phyloP scores from a whole-genome alignment of 2,329 filamentous ascomycete genomes.

The Pseudomassariella vexata region DNA sequence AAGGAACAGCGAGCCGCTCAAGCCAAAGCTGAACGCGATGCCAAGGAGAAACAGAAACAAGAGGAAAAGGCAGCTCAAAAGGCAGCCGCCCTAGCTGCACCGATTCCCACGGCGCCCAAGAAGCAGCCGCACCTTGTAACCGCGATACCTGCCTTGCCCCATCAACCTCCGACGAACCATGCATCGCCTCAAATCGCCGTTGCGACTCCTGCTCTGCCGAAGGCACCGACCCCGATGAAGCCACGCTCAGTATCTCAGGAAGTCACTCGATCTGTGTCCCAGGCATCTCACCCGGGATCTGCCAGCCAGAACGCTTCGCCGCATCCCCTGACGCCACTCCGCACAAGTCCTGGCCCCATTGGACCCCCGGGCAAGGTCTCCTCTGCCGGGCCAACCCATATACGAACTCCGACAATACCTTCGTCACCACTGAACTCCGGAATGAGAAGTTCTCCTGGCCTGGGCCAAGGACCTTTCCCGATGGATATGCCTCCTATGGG shows the following conservation, averaged over 20 bases:
- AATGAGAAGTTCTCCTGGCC: constrained; percentile 52
- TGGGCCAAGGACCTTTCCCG: constrained; percentile 33
- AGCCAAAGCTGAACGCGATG: constrained; percentile 40
- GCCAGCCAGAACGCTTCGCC: constrained; percentile 54
- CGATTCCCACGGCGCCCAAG: constrained; percentile 31
- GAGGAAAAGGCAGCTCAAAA: constrained; percentile 38
- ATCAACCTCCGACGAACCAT: constrained; percentile 54
- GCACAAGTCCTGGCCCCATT: constrained; percentile 59
- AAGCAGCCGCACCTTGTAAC: constrained; percentile 36
- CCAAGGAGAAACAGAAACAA: constrained; percentile 39
- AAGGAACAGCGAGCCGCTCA: constrained; percentile 41
- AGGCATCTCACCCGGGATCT: constrained; percentile 58
- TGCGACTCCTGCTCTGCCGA: constrained; percentile 76
- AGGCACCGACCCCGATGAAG: constrained; percentile 74
- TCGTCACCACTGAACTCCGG: constrained; percentile 58
- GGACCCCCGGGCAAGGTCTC: constrained; percentile 58
- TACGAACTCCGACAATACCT: constrained; percentile 36
- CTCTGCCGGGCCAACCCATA: constrained; percentile 27
- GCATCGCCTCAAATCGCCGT: constrained; percentile 75
- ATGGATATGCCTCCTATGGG: constrained; percentile 47
- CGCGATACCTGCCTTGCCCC: constrained; percentile 48
- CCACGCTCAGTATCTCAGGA: constrained; percentile 76
- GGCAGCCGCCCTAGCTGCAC: constrained; percentile 28
- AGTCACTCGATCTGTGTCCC: constrained; percentile 63
- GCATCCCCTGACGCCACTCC: constrained; percentile 56